Conservation (phyloP, 306 rosid species). For the Clitoria ternatea region DNA sequence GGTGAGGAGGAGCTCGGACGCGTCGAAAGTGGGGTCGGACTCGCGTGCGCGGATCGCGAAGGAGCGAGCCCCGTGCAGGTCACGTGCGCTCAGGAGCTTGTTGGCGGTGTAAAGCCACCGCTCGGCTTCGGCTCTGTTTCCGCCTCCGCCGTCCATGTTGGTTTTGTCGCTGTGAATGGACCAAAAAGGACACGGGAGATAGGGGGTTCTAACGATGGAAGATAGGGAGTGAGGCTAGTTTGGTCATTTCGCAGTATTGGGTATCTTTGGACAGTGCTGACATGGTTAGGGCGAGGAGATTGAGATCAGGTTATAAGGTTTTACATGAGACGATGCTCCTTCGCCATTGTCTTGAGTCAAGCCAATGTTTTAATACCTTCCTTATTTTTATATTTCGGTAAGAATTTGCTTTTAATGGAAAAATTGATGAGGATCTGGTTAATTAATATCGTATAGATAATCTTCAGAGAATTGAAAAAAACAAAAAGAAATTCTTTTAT, state of each 20-base stretch:
- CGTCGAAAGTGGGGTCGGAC: conserved; percentile 69
- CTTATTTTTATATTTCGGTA: too few species aligned
- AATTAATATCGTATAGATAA: too few species aligned
- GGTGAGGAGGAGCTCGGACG: conserved; percentile 61
- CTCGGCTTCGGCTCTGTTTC: conserved; percentile 68
- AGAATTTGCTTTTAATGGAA: too few species aligned
- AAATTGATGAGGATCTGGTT: too few species aligned
- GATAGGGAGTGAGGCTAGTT: not conserved
- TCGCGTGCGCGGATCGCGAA: conserved; percentile 92
- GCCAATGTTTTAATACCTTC: not conserved
- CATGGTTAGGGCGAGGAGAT: not conserved
- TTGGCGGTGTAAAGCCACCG: conserved; percentile 87
- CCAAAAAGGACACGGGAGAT: not conserved
- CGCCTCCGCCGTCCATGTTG: conserved; percentile 38
- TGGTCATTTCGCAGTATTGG: not conserved
- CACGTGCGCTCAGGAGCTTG: conserved; percentile 75
- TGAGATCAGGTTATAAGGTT: not conserved
- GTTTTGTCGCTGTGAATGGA: not conserved
- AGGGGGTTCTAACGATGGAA: not conserved
- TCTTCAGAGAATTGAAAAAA: too few species aligned
- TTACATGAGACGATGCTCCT: not conserved
- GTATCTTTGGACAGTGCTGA: not conserved
- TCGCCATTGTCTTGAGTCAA: too few species aligned
- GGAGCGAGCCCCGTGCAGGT: conserved; percentile 67
- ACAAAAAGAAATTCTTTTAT: too few species aligned